Evolutionary conservation across 2,329 filamentous ascomycete genomes (phyloP).

Genomic region (Colletotrichum acutatum): DNA sequence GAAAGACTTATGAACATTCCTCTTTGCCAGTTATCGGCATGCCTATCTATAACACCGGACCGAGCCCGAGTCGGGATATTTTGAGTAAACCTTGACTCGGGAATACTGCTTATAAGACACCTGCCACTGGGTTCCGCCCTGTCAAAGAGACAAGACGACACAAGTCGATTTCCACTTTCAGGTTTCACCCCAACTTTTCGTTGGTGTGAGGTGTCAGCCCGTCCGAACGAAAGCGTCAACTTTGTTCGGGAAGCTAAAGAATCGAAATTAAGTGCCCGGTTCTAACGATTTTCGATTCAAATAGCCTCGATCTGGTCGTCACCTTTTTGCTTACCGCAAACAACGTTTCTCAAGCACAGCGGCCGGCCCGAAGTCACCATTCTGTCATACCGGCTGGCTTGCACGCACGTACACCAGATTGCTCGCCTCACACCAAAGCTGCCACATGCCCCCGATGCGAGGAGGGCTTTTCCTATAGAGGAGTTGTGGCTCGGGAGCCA

Average conservation of each 20-base stretch:
- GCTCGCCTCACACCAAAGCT: not conserved
- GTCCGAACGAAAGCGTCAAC: not conserved
- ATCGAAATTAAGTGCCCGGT: not conserved
- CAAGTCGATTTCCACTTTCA: slow-evolving; percentile 6
- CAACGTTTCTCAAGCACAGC: not conserved
- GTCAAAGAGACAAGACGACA: slow-evolving; percentile 39
- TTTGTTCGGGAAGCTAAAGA: not conserved
- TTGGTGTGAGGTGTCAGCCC: not conserved
- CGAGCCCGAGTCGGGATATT: not conserved
- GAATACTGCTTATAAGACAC: slow-evolving; percentile 36
- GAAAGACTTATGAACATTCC: too few species aligned
- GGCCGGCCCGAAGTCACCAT: not conserved
- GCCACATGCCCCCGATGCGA: not conserved
- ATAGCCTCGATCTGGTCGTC: not conserved
- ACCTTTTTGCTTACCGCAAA: not conserved
- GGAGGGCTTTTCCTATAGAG: not conserved
- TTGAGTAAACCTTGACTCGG: slow-evolving; percentile 22
- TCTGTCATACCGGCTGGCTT: not conserved
- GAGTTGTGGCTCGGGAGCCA: not conserved
- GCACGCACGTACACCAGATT: not conserved
- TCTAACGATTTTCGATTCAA: not conserved
- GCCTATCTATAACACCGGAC: too few species aligned
- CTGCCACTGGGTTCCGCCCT: slow-evolving; percentile 39
- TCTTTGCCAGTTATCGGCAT: too few species aligned
- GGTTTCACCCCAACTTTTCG: not conserved